phyloP scores from a whole-genome alignment of 441 rosid genomes.

The Geranium incanum region DNA sequence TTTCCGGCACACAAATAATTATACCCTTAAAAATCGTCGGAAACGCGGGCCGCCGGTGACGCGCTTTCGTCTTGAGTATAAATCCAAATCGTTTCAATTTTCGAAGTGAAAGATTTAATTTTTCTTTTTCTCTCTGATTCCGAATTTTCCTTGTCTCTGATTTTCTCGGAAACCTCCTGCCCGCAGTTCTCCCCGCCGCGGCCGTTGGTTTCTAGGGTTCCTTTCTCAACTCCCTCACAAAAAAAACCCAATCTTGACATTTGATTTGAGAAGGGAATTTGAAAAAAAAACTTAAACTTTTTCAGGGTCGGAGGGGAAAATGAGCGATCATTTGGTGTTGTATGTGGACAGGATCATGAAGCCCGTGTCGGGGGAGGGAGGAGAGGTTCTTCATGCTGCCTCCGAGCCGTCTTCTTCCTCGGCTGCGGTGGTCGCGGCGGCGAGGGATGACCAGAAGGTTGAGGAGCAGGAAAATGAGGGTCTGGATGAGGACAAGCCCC shows the following conservation, averaged over 20 bases:
- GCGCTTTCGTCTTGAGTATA: not conserved
- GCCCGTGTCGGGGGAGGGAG: not conserved
- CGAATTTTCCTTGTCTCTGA: constrained; percentile 11
- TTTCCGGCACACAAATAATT: not conserved
- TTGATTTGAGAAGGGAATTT: constrained; percentile 7
- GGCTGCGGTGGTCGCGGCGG: constrained; percentile 7
- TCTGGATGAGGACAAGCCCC: constrained; percentile 52
- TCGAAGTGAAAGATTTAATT: not conserved
- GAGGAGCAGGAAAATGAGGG: constrained; percentile 20
- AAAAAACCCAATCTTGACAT: not conserved
- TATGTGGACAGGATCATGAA: constrained; percentile 14
- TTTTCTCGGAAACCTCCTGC: constrained; percentile 28
- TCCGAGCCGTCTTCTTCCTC: constrained; percentile 25
- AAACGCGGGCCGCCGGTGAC: not conserved
- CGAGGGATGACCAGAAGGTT: constrained; percentile 18
- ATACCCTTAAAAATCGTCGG: not conserved
- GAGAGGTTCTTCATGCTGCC: not conserved
- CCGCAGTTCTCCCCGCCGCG: constrained; percentile 30
- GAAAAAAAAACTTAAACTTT: not conserved
- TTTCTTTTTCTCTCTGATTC: constrained; percentile 10
- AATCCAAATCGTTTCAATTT: not conserved
- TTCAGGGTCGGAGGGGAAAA: constrained; percentile 14
- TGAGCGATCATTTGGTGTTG: constrained; percentile 46
- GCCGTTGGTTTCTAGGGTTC: constrained; percentile 25
- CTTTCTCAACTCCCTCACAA: not conserved